Conservation (phyloP, 495 filamentous ascomycete species). For the Tuber magnatum region DNA sequence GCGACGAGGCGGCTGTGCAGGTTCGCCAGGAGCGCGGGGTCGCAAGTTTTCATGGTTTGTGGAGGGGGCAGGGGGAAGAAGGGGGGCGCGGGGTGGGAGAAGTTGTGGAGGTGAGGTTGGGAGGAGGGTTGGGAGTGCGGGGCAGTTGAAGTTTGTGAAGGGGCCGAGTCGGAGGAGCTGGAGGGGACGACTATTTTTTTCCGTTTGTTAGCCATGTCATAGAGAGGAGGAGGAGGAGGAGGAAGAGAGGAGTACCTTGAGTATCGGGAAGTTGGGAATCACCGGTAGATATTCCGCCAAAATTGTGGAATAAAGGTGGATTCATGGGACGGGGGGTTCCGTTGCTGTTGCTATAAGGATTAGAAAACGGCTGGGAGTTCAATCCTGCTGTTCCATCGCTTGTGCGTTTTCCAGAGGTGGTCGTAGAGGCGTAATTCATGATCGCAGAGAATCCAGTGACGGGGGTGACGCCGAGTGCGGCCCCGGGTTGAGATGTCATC, state of each 20-base stretch:
- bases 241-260: slow-evolving; percentile 15
- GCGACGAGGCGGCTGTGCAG: slow-evolving; percentile 27
- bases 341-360: slow-evolving; percentile 28
- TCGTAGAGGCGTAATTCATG: slow-evolving; percentile 36
- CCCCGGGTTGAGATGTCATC: slow-evolving; percentile 30
- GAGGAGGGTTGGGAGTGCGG: slow-evolving; percentile 7
- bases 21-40: background rate
- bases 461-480: slow-evolving; percentile 23
- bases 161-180: slow-evolving; percentile 9
- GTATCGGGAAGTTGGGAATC: slow-evolving; percentile 40
- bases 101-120: background rate
- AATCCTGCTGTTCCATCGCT: slow-evolving; percentile 32
- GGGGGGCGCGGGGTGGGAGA: background rate
- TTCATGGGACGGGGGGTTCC: slow-evolving; percentile 28
- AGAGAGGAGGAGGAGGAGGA: background rate
- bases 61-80: background rate
- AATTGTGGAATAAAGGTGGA: slow-evolving; percentile 25
- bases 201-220: background rate
- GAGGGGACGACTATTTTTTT: slow-evolving; percentile 6
- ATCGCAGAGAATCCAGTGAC: slow-evolving; percentile 15
- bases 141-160: background rate
- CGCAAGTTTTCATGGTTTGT: background rate
- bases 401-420: slow-evolving; percentile 32
- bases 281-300: slow-evolving; percentile 15
- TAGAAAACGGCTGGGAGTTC: slow-evolving; percentile 33